Percentiles rank a stretch among this genome's conserved stretches.
Conservation (phyloP, 106 monocot genomes). For the Apostasia ramifera region DNA sequence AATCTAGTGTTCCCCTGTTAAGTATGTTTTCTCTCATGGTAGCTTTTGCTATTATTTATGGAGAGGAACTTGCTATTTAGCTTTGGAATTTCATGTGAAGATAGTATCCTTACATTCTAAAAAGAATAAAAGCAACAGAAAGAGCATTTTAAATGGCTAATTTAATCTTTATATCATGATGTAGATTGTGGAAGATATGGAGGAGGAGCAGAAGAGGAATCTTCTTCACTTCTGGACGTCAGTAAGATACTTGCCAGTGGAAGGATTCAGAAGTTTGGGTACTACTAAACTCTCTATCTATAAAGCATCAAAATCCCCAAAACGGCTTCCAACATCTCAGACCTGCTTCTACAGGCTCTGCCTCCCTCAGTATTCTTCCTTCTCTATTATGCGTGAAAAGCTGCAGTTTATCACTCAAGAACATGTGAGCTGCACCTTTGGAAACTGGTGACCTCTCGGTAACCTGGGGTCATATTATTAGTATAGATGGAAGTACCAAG, state of each 20-base stretch:
- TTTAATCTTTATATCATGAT: neutral
- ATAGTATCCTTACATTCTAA: no score
- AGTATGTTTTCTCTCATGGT: no score
- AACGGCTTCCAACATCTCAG: conserved; percentile 69
- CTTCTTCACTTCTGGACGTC: conserved; percentile 90
- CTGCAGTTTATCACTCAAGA: conserved; percentile 67
- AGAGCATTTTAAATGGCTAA: no score
- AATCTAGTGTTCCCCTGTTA: no score
- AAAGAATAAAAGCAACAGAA: no score
- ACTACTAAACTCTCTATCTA: conserved; percentile 74
- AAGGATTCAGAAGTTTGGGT: conserved; percentile 70
- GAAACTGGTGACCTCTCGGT: conserved; percentile 31
- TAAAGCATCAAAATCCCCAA: conserved; percentile 28
- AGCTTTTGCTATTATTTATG: no score
- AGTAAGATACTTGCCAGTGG: conserved; percentile 58
- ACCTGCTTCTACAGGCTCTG: conserved; percentile 77
- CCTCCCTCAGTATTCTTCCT: conserved; percentile 56
- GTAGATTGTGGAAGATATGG: conserved; percentile 67
- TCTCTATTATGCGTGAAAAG: conserved; percentile 29
- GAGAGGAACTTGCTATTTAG: no score
- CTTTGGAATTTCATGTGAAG: no score
- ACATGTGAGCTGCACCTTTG: conserved; percentile 72
- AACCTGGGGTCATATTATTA: no score
- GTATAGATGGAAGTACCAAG: no score
- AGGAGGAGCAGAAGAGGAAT: conserved; percentile 38